phyloP scores from a whole-genome alignment of 2,329 filamentous ascomycete species.

The Pseudonectria buxi region DNA sequence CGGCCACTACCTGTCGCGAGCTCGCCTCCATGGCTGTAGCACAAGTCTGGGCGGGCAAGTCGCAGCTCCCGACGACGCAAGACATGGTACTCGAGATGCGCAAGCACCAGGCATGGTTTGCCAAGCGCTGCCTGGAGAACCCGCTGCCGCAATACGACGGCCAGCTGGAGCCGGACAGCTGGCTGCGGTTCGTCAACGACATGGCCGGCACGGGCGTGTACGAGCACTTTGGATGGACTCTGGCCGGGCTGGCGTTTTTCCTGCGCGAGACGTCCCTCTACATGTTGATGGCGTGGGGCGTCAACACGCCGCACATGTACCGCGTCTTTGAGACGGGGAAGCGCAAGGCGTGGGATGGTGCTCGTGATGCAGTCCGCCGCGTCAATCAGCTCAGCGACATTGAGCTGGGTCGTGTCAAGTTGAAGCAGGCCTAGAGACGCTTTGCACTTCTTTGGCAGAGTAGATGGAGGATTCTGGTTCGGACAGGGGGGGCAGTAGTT shows the following conservation, averaged over 20 bases:
- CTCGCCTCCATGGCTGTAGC: conserved; percentile 33
- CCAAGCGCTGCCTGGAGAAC: conserved; percentile 4
- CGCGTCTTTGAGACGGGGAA: conserved; percentile 32
- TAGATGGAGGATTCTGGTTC: no score
- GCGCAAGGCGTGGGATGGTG: conserved; percentile 31
- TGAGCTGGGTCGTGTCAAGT: conserved; percentile 8
- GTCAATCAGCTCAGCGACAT: conserved; percentile 10
- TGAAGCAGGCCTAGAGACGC: conserved; percentile 1
- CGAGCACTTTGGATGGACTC: conserved; percentile 33
- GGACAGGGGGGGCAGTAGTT: no score
- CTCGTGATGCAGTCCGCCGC: conserved; percentile 22
- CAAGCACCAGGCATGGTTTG: conserved; percentile 9
- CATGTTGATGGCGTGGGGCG: conserved; percentile 27
- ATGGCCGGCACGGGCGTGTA: conserved; percentile 34
- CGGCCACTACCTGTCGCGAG: conserved; percentile 31
- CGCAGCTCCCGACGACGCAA: conserved; percentile 24
- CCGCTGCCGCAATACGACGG: conserved; percentile 11
- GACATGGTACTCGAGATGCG: conserved; percentile 27
- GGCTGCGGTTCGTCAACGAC: conserved; percentile 31
- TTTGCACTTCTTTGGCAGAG: no score
- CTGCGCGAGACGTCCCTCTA: conserved; percentile 29
- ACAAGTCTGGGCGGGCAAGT: conserved; percentile 34
- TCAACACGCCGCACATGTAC: conserved; percentile 33
- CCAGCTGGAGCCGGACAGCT: conserved; percentile 22
- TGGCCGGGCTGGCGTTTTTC: conserved; percentile 32